Percentiles rank a stretch among this genome's conserved stretches.
phyloP scores from a whole-genome alignment of 169 alveolate species.

The Miamiensis avidus region DNA sequence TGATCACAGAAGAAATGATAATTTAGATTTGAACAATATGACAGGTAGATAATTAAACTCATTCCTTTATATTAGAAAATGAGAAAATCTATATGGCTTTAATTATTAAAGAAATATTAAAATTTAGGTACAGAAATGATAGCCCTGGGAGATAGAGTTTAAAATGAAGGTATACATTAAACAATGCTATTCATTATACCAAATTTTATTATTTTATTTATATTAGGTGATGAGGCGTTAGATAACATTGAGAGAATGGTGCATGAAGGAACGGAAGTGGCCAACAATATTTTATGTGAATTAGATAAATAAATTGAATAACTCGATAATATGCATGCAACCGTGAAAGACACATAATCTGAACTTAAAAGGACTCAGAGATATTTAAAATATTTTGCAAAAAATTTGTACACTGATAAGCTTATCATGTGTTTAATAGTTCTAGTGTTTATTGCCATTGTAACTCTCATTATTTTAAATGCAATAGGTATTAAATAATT shows the following conservation, averaged over 20 bases:
- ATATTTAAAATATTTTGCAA: slow-evolving; percentile 37
- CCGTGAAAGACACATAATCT: slow-evolving; percentile 40
- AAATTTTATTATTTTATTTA: not conserved
- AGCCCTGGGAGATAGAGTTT: not conserved
- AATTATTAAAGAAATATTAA: not conserved
- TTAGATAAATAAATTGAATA: slow-evolving; percentile 38
- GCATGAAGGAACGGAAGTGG: slow-evolving; percentile 3
- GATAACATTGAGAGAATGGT: not conserved
- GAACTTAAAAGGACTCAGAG: slow-evolving; percentile 31
- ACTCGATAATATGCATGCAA: slow-evolving; percentile 30
- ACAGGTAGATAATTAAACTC: slow-evolving; percentile 13
- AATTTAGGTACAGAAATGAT: slow-evolving; percentile 19
- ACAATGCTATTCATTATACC: not conserved
- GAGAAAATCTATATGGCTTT: too few relatives aligned
- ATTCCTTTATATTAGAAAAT: not conserved
- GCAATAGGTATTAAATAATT: slow-evolving; percentile 13
- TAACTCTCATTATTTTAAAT: slow-evolving; percentile 12
- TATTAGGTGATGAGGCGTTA: slow-evolving; percentile 1
- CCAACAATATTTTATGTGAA: slow-evolving; percentile 22
- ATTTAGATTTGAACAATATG: slow-evolving; percentile 26
- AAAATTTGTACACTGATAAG: slow-evolving; percentile 36
- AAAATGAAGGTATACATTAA: not conserved
- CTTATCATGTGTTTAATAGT: slow-evolving; percentile 33
- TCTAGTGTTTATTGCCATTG: slow-evolving; percentile 25
- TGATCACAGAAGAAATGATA: slow-evolving; percentile 12